Conservation (phyloP, 1,284 basidiomycete genomes). For the Lentinula novae-zelandiae region DNA sequence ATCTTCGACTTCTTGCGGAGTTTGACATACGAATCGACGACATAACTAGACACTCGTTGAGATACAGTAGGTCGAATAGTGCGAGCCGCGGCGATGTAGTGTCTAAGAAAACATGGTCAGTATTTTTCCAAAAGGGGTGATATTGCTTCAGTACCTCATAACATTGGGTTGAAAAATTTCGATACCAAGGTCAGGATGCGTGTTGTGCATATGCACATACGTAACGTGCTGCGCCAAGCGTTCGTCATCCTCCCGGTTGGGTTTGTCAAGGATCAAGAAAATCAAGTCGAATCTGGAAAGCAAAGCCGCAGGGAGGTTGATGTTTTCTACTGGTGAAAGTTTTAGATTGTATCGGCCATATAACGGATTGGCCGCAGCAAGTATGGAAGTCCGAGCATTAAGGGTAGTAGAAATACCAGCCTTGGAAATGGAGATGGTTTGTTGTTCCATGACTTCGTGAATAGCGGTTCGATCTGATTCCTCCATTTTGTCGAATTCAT, state of each 20-base stretch:
- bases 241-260: constrained; percentile 92
- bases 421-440: constrained; percentile 99
- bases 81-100: constrained; percentile 95
- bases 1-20: constrained; percentile 92
- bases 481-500: constrained; percentile 99
- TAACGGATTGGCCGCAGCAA: constrained; percentile 97
- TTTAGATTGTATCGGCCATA: constrained; percentile 99
- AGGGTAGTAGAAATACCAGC: constrained; percentile 98
- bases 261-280: constrained; percentile 97
- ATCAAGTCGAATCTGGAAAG: constrained; percentile 95
- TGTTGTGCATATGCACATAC: constrained; percentile 95
- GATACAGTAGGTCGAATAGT: constrained; percentile 87
- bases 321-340: constrained; percentile 97
- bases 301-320: constrained; percentile 96
- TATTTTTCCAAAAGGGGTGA: neutral
- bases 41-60: constrained; percentile 83
- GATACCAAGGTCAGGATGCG: constrained; percentile 82
- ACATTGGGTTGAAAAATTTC: constrained; percentile 83
- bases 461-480: constrained; percentile 97
- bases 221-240: constrained; percentile 96
- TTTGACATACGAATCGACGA: constrained; percentile 94
- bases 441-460: constrained; percentile 99
- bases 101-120: constrained; percentile 41
- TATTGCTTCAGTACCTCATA: constrained; percentile 66
- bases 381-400: constrained; percentile 97